Conservation (phyloP, 371 early-diverging fungal genomes). For the Rhizopus arrhizus region DNA sequence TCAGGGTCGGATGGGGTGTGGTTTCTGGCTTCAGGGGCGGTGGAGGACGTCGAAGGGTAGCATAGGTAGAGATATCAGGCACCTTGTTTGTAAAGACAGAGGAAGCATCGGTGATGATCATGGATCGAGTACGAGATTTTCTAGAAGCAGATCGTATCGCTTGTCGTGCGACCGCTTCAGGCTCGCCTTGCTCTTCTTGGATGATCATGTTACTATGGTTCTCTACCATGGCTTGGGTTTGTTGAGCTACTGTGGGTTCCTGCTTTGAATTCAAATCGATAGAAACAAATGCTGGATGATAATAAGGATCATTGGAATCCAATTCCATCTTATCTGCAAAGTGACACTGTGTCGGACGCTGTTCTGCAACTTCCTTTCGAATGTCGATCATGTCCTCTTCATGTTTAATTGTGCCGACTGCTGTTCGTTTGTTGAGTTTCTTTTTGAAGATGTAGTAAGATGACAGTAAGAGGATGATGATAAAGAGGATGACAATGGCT, state of each 20-base stretch:
- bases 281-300: conserved; percentile 12
- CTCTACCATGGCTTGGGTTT: background rate
- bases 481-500: conserved; percentile 19
- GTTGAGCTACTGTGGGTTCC: background rate
- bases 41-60: conserved; percentile 13
- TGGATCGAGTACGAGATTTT: conserved; percentile 32
- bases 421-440: conserved; percentile 9
- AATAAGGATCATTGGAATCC: conserved; percentile 35
- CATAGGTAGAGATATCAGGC: conserved; percentile 15
- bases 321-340: conserved; percentile 52
- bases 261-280: conserved; percentile 16
- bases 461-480: conserved; percentile 8
- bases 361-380: background rate
- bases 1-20: no score
- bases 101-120: conserved; percentile 21
- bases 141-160: conserved; percentile 30
- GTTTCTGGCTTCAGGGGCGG: background rate
- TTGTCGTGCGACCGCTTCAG: conserved; percentile 21
- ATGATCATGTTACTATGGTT: conserved; percentile 1
- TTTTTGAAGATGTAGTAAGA: conserved; percentile 20
- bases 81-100: conserved; percentile 12
- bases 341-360: conserved; percentile 21
- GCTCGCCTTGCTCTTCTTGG: conserved; percentile 2
- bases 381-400: background rate
- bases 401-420: conserved; percentile 11